phyloP scores from a whole-genome alignment of 2,329 filamentous ascomycete species.

The Beauveria sp. region DNA sequence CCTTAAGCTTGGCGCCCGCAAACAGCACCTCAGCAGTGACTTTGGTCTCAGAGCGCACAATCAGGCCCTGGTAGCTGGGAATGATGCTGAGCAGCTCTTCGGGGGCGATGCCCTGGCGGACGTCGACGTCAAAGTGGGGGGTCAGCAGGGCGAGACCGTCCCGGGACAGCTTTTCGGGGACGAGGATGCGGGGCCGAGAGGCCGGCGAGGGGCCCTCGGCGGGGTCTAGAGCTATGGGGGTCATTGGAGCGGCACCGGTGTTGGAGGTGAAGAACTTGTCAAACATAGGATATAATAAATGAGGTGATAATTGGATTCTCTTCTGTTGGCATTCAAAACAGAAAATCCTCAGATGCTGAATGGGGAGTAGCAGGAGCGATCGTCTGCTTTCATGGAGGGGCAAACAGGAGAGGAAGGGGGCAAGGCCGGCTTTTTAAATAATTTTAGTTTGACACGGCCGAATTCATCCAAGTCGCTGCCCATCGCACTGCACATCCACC shows the following conservation, averaged over 20 bases:
- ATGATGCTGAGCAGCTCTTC: constrained; percentile 61
- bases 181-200: constrained; percentile 47
- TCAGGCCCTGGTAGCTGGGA: constrained; percentile 64
- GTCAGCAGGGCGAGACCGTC: constrained; percentile 66
- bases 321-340: too few relatives aligned
- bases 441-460: neutral
- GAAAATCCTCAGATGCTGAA: neutral
- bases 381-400: neutral
- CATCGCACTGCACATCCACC: constrained; percentile 2
- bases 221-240: constrained; percentile 13
- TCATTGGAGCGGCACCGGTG: constrained; percentile 14
- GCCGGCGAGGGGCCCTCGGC: constrained; percentile 8
- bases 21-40: constrained; percentile 62
- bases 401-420: neutral
- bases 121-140: constrained; percentile 61
- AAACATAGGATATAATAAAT: neutral
- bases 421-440: neutral
- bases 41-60: constrained; percentile 75
- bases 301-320: neutral
- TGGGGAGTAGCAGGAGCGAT: neutral
- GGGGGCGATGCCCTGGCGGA: constrained; percentile 52
- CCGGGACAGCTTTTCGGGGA: constrained; percentile 73
- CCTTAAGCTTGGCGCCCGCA: constrained; percentile 63
- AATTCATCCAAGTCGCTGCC: neutral
- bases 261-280: neutral